phyloP scores from a whole-genome alignment of 2,329 filamentous ascomycete genomes.

The Penicillium decumbens region DNA sequence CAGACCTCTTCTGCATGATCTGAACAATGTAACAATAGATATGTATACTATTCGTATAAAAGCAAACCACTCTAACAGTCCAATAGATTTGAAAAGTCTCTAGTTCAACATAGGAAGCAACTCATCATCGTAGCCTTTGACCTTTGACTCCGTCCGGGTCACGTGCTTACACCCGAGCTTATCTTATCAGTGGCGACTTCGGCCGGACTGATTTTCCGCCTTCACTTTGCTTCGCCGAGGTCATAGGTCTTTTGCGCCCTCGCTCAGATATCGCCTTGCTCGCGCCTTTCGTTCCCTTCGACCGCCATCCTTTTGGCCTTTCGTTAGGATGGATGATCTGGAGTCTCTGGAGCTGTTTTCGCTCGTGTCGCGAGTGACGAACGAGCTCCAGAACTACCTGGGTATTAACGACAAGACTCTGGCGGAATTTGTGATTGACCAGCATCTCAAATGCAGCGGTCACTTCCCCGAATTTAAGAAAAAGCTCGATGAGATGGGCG shows the following conservation, averaged over 20 bases:
- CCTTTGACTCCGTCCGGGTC: no score
- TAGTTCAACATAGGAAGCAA: neutral
- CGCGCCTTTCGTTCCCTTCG: neutral
- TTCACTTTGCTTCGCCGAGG: constrained; percentile 10
- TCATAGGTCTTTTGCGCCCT: constrained; percentile 22
- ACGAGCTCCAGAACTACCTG: constrained; percentile 89
- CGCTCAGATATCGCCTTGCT: constrained; percentile 7
- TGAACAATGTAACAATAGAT: constrained; percentile 6
- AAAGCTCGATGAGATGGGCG: constrained; percentile 69
- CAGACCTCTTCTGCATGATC: neutral
- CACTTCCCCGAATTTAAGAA: constrained; percentile 69
- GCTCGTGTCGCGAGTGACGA: constrained; percentile 89
- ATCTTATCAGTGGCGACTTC: constrained; percentile 33
- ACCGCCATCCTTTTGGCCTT: constrained; percentile 1
- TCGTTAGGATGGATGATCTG: constrained; percentile 72
- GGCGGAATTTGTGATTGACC: constrained; percentile 91
- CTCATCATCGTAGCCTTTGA: no score
- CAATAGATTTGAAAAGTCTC: neutral
- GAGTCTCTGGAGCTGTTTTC: constrained; percentile 87
- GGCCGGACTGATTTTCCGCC: constrained; percentile 37
- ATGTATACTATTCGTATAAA: constrained; percentile 25
- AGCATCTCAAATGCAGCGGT: constrained; percentile 67
- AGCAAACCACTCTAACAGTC: constrained; percentile 3
- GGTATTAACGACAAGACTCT: constrained; percentile 90
- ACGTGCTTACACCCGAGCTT: neutral